Conservation (phyloP, 352 stramenopile species). For the Globisporangium nagaii region DNA sequence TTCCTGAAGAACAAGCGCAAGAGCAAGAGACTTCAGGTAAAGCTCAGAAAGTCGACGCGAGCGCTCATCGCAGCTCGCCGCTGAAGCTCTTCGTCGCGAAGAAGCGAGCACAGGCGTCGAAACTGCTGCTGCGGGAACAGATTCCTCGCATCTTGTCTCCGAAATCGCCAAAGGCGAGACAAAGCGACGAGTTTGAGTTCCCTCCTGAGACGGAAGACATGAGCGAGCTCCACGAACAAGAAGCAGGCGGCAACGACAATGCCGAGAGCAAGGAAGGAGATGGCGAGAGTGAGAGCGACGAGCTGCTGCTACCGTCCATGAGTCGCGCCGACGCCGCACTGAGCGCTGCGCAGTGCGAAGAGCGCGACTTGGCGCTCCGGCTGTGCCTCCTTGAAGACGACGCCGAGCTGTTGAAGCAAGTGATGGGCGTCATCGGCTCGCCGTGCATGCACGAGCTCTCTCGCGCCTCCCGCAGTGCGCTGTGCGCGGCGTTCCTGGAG, state of each 20-base stretch:
- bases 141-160: slow-evolving; percentile 12
- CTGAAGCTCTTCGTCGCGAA: slow-evolving; percentile 28
- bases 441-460: slow-evolving; percentile 35
- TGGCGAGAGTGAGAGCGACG: slow-evolving; percentile 1
- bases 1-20: slow-evolving; percentile 2
- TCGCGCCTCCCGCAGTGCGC: slow-evolving; percentile 23
- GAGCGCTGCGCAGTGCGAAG: slow-evolving; percentile 27
- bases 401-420: slow-evolving; percentile 27
- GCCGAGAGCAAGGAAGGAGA: slow-evolving; percentile 4
- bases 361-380: slow-evolving; percentile 47
- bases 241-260: not conserved
- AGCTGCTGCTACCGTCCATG: slow-evolving; percentile 17
- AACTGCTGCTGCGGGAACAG: slow-evolving; percentile 4
- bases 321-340: slow-evolving; percentile 36
- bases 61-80: not conserved
- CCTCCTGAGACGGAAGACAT: not conserved
- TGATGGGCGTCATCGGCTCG: slow-evolving; percentile 21
- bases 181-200: not conserved
- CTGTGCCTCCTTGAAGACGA: slow-evolving; percentile 56
- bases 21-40: not conserved
- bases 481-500: slow-evolving; percentile 52
- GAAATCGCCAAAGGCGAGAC: not conserved
- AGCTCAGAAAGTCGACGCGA: not conserved
- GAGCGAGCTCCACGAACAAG: not conserved
- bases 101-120: slow-evolving; percentile 9